Evolutionary conservation across 169 alveolate genomes (phyloP).

Genomic region (Plasmodium coatneyi): DNA sequence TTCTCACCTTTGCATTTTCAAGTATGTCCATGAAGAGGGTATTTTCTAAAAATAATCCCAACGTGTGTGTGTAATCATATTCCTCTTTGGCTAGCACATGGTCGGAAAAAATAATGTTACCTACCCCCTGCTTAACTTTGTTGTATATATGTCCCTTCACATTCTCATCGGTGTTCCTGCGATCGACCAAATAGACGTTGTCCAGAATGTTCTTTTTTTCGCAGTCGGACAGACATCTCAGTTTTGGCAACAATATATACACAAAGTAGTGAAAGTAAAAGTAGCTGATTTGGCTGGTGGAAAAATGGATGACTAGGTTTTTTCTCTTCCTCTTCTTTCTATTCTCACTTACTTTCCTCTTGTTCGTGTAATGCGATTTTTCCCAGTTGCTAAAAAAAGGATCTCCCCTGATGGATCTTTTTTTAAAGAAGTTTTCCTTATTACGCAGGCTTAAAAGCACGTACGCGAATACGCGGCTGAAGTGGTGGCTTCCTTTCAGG

Average conservation of each 20-base stretch:
- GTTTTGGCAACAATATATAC: slow-evolving; percentile 59
- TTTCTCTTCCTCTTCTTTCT: slow-evolving; percentile 20
- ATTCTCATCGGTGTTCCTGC: slow-evolving; percentile 6
- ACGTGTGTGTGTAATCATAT: slow-evolving; percentile 43
- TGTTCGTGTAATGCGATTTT: slow-evolving; percentile 20
- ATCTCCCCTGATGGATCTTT: slow-evolving; percentile 7
- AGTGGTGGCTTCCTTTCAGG: slow-evolving; percentile 24
- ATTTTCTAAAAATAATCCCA: slow-evolving; percentile 58
- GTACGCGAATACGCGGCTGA: slow-evolving; percentile 57
- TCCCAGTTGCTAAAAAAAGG: slow-evolving; percentile 22
- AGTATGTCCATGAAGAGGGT: slow-evolving; percentile 11
- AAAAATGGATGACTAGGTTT: slow-evolving; percentile 60
- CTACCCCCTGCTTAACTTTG: slow-evolving; percentile 5
- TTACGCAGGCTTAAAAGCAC: slow-evolving; percentile 27
- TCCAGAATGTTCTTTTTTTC: slow-evolving; percentile 59
- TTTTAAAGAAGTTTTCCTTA: slow-evolving; percentile 66
- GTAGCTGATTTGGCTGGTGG: slow-evolving; percentile 61
- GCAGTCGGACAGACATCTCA: slow-evolving; percentile 7
- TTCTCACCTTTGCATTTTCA: background rate
- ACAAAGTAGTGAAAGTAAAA: slow-evolving; percentile 68
- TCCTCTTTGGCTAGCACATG: slow-evolving; percentile 40
- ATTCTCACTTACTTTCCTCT: slow-evolving; percentile 2
- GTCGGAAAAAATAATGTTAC: slow-evolving; percentile 50
- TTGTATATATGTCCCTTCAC: slow-evolving; percentile 24
- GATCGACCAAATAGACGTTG: slow-evolving; percentile 38